Conservation (phyloP, 2,329 filamentous ascomycete species). For the Lecanicillium sp. region DNA sequence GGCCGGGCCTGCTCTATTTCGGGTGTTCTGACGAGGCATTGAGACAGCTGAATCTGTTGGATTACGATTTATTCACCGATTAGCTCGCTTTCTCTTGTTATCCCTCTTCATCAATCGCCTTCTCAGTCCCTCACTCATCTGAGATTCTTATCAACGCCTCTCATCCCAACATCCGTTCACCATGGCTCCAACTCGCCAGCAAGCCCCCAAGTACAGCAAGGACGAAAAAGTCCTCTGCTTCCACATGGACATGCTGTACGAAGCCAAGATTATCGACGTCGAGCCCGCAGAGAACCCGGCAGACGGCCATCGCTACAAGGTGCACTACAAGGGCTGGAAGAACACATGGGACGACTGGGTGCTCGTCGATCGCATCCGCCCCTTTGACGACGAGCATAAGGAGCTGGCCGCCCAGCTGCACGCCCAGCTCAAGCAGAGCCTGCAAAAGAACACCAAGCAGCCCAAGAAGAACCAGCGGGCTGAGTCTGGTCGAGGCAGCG, state of each 20-base stretch:
- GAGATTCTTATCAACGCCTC: not conserved
- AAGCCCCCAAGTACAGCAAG: slow-evolving; percentile 48
- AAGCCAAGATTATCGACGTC: slow-evolving; percentile 88
- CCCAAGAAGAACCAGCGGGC: slow-evolving; percentile 34
- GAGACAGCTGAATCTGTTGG: no score
- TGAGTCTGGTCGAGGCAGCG: slow-evolving; percentile 59
- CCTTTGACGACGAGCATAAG: slow-evolving; percentile 90
- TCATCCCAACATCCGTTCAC: slow-evolving; percentile 3
- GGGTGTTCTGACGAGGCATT: no score
- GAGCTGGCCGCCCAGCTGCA: slow-evolving; percentile 72
- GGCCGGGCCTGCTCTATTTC: no score
- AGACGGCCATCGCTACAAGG: slow-evolving; percentile 73
- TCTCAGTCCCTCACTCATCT: slow-evolving; percentile 2
- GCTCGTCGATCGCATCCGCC: slow-evolving; percentile 82
- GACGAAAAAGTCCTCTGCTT: slow-evolving; percentile 96
- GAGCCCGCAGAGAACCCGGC: slow-evolving; percentile 59
- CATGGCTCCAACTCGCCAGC: slow-evolving; percentile 37
- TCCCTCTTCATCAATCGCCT: not conserved
- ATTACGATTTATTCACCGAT: no score
- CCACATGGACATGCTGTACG: slow-evolving; percentile 93
- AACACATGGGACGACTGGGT: slow-evolving; percentile 99
- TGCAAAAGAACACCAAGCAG: slow-evolving; percentile 45
- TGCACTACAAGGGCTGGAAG: slow-evolving; percentile 99
- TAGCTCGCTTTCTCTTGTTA: no score
- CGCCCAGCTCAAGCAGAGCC: slow-evolving; percentile 56